These are phyloP conservation scores for Thelephora terrestris DNA, from an alignment of 1,284 basidiomycete genomes.

Conservation along the genomic window DNA sequence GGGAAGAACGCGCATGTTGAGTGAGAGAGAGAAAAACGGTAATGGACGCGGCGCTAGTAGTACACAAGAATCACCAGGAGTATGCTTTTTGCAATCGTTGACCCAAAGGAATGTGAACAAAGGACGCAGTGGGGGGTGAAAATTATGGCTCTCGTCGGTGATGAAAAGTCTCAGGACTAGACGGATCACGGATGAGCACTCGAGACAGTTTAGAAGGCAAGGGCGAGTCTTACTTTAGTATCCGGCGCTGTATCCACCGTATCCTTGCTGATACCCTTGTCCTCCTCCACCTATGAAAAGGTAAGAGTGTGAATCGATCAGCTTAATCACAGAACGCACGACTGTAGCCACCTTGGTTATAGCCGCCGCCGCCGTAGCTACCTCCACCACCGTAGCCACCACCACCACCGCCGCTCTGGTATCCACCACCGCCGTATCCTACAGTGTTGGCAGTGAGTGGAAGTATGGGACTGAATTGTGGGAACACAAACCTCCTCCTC, in stretches of 20 bases:
- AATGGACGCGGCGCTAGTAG: no score
- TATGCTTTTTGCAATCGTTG: no score
- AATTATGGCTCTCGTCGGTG: no score
- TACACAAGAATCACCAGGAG: no score
- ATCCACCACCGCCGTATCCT: slow-evolving; percentile 19
- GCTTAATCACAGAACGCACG: background rate
- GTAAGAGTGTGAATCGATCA: background rate
- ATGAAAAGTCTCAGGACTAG: no score
- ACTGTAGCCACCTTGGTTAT: slow-evolving; percentile 13
- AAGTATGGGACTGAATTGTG: background rate
- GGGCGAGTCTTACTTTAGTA: slow-evolving; percentile 1
- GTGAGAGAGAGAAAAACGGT: no score
- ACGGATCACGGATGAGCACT: no score
- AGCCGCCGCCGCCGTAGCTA: slow-evolving; percentile 18
- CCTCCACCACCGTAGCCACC: slow-evolving; percentile 17
- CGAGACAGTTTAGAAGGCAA: no score
- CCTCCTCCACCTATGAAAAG: background rate
- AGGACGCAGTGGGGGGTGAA: no score
- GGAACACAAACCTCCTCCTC: slow-evolving; percentile 21
- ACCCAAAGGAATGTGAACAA: no score
- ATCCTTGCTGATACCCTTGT: no score
- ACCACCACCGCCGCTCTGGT: slow-evolving; percentile 15
- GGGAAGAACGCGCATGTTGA: no score
- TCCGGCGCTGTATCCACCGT: slow-evolving; percentile 8
- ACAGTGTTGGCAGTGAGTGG: slow-evolving; percentile 11